Evolutionary conservation across 1,139 yeast species (phyloP), one percentile per base, ranked within the genome.

Genomic region (Groenewaldozyma sp.): DNA sequence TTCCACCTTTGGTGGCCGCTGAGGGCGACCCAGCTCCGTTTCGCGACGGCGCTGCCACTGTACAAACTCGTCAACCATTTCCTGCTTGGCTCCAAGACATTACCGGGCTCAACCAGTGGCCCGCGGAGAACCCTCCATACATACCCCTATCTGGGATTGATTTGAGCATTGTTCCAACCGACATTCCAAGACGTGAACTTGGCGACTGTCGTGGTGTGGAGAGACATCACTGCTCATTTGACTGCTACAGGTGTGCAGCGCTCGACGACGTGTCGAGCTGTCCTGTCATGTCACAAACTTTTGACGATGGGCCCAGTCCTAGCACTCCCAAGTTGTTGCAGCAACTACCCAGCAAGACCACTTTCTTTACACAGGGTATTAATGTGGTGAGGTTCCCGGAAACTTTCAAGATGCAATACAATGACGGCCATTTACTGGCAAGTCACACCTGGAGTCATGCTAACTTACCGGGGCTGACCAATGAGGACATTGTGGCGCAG

Each of bases 371-470:
- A 1, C 70, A 87, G 44, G 97, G 97, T 0, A 66, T 80, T 40
- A 84, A 87, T 52, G 80, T 83, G 16, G 78, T 87, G 1, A 67
- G 77, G 46, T 75, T 68, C 54, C 96, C 96, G 0, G 82, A 81
- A 4, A 70, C 82, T 24, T 87, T 87, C 54, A 64, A 69, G 26
- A 63, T 67, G 40, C 70, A 81, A 21, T 67, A 73, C 40, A 57
- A 60, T 1, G 62, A 63, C 34, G 95, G 95, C 17, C 96, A 91
- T 58, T 62, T 87, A 28, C 65, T 87, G 57, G 97, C 84, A 1
- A 73, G 88, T 0, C 98, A 88, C 59, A 86, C 96, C 1, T 88
- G 96, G 95, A 78, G 91, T 3, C 97, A 88, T 63, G 77, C 78
- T 43, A 83, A 80, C 52, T 68, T 88, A 45, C 96, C 97, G 1